Conservation (phyloP, 228 moss, liverwort and hornwort species). For the Sphagnum fallax region DNA sequence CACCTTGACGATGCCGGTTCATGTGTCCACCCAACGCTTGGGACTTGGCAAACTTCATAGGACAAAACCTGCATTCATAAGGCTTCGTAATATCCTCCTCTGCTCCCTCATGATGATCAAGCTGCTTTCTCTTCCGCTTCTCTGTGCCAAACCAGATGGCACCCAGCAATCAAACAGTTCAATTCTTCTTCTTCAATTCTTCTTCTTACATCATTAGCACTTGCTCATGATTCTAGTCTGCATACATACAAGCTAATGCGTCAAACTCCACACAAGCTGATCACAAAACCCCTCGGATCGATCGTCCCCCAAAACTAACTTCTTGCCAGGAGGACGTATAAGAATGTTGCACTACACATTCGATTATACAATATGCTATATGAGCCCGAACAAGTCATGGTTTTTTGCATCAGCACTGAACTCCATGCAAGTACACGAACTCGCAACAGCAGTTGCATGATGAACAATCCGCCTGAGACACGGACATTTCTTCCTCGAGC, state of each 20-base stretch:
- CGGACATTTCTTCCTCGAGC: too few species aligned
- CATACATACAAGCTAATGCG: background rate
- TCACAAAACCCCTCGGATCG: too few species aligned
- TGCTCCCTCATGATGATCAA: too few species aligned
- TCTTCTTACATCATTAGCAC: background rate
- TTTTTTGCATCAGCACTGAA: too few species aligned
- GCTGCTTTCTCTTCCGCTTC: too few species aligned
- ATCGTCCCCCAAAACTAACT: background rate
- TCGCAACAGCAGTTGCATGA: too few species aligned
- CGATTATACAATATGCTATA: background rate
- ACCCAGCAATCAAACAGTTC: background rate
- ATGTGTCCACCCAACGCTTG: constrained; percentile 37
- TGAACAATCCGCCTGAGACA: too few species aligned
- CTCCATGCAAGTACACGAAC: too few species aligned
- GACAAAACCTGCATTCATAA: constrained; percentile 21
- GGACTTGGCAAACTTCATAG: constrained; percentile 12
- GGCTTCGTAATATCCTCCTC: background rate
- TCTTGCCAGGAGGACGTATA: background rate
- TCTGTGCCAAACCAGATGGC: too few species aligned
- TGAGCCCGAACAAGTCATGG: too few species aligned
- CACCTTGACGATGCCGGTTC: constrained; percentile 39
- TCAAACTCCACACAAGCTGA: too few species aligned
- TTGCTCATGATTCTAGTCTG: background rate
- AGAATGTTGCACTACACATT: background rate
- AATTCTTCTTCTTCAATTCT: background rate